A percentile compares a stretch with the other conserved stretches of the same genome.
Evolutionary conservation across 768 basidiomycete species (phyloP).

Genomic region (Hydnomerulius pinastri): DNA sequence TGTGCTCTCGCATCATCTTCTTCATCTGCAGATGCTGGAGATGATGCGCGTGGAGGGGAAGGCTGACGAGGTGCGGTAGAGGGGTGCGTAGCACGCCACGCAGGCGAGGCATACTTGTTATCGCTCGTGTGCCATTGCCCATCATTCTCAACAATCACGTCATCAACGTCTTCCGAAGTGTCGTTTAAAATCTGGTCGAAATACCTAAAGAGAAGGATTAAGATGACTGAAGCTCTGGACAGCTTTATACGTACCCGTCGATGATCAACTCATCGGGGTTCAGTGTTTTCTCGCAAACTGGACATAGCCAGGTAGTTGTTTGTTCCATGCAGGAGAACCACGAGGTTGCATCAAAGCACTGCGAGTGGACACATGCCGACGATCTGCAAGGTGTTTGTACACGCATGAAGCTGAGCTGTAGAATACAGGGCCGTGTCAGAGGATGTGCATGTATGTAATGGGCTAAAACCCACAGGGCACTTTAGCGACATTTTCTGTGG

Average conservation of each 20-base stretch:
- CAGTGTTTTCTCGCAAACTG: constrained; percentile 83
- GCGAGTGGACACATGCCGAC: constrained; percentile 81
- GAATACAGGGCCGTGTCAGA: constrained; percentile 4
- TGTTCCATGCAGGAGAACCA: constrained; percentile 97
- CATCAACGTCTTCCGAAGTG: constrained; percentile 80
- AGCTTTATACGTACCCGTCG: constrained; percentile 68
- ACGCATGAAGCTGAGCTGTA: constrained; percentile 81
- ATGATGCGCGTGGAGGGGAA: constrained; percentile 31
- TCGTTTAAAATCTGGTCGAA: constrained; percentile 81
- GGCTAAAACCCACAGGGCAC: constrained; percentile 73
- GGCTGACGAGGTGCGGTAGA: constrained; percentile 24
- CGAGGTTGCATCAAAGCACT: constrained; percentile 93
- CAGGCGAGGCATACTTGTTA: constrained; percentile 74
- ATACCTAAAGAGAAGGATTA: constrained; percentile 53
- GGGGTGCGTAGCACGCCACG: constrained; percentile 66
- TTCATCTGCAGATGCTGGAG: constrained; percentile 31
- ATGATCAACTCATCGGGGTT: constrained; percentile 82
- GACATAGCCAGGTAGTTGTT: constrained; percentile 95
- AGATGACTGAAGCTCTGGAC: not conserved
- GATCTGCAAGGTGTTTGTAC: constrained; percentile 86
- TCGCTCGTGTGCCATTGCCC: constrained; percentile 96
- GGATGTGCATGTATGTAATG: not conserved
- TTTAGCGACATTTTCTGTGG: constrained; percentile 89
- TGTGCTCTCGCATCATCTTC: constrained; percentile 39
- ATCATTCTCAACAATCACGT: constrained; percentile 91